These are phyloP conservation scores for Phytophthora quininea DNA, from an alignment of 352 stramenopile genomes.

Conservation along the genomic window DNA sequence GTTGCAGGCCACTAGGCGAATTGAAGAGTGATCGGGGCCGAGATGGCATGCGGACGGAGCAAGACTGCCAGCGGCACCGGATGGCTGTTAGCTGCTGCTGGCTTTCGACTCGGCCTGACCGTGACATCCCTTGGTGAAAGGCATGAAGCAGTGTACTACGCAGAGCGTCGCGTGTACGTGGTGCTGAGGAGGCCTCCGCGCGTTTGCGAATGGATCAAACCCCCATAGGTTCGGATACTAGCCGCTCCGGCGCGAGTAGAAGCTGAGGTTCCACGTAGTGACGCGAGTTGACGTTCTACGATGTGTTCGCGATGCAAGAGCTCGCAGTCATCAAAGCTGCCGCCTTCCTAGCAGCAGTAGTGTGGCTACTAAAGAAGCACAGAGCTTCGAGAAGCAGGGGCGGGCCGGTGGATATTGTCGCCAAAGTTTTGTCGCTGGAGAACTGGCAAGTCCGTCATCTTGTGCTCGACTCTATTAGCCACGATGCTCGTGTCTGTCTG, in stretches of 20 bases:
- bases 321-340: background rate
- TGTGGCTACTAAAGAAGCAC: background rate
- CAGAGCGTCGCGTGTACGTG: background rate
- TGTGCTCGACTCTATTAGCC: too few relatives aligned
- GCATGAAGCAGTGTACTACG: background rate
- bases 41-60: background rate
- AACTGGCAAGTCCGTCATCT: too few relatives aligned
- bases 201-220: background rate
- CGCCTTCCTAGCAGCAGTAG: background rate
- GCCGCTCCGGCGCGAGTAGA: background rate
- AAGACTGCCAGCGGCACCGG: slow-evolving; percentile 6
- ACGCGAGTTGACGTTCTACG: slow-evolving; percentile 21
- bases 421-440: too few relatives aligned
- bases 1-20: slow-evolving; percentile 12
- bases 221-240: slow-evolving; percentile 3
- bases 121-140: too few relatives aligned
- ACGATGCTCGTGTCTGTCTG: too few relatives aligned
- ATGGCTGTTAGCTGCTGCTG: slow-evolving; percentile 41
- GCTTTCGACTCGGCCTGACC: slow-evolving; percentile 7
- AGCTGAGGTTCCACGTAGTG: slow-evolving; percentile 1
- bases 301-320: slow-evolving; percentile 13
- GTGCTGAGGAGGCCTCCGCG: background rate
- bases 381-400: background rate
- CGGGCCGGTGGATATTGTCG: too few relatives aligned
- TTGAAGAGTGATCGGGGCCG: slow-evolving; percentile 26